Base-by-base conservation (phyloP, 2,329 filamentous ascomycete species). In the Didymella segeticola region DNA sequence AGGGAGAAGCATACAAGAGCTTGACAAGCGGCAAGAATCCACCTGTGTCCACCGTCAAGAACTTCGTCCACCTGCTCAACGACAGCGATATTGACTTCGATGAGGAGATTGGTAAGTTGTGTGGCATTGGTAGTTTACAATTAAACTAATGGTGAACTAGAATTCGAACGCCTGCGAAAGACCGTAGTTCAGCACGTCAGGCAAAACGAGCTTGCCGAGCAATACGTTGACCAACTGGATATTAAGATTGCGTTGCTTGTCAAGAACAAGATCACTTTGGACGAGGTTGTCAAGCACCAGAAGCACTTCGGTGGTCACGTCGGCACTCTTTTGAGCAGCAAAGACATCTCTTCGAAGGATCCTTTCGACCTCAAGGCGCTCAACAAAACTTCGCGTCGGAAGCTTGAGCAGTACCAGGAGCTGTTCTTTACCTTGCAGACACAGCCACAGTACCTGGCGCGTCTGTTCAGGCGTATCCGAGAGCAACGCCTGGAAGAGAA, bases 71-170 rank as follows among this genome's bases (percentile, higher is more conserved):
- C 74, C 82, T 99, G 30, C 86, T 99, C 52, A 99, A 98, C 68
- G 95, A 99, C 75, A 98, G 92, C 68, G 93, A 97, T 70, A 96
- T 99, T 67, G 95, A 99, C 72, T 99, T 99, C 76, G 96, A 99
- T 71, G 93, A 98, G 73, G 95, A 99, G 73, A 88, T 99, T 45
- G 76, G 76, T 77, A 71, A 61, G 73, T 37, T 2, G 7, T 9
- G 0, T n/a, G 5, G 14, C 5, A 25, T 17, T 25, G 25, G 12
- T 15, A 26, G 4, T 5, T 11, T 5, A 17, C 6, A 23, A 2
- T 8, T 8, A 9, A 38, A 34, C 64, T 76, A 57, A 74, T 54
- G 14, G 2, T 6, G 7, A 5, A 30, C 4, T 43, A 77, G 95
- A 99, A 72, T 97, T 98, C 63, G 95, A 99, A 75, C 86, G 93